phyloP scores from a whole-genome alignment of 2,329 filamentous ascomycete genomes.

The Gnomoniopsis smithogilvyi region DNA sequence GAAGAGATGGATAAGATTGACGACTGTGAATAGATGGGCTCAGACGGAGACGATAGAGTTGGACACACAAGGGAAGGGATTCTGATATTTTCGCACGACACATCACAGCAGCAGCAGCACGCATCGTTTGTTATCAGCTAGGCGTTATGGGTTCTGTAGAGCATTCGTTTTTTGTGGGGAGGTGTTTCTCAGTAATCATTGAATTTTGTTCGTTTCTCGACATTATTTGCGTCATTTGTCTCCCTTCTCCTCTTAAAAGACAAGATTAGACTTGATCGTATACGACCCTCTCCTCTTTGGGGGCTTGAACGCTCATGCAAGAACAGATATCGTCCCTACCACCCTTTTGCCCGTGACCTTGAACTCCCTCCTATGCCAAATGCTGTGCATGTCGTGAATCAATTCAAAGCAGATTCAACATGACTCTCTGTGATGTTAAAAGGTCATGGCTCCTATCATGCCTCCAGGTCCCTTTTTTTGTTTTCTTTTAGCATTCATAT shows the following conservation, averaged over 20 bases:
- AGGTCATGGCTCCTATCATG: background rate
- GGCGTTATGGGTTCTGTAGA: slow-evolving; percentile 15
- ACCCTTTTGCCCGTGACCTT: background rate
- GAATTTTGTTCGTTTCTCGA: background rate
- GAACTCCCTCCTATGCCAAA: slow-evolving; percentile 5
- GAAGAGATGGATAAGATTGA: background rate
- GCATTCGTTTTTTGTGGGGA: background rate
- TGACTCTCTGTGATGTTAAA: no score
- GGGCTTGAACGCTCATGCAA: background rate
- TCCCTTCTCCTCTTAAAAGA: background rate
- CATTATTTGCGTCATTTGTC: background rate
- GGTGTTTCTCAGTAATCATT: background rate
- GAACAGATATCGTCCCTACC: background rate
- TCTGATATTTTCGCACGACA: background rate
- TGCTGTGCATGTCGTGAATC: background rate
- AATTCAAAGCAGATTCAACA: background rate
- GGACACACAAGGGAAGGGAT: background rate
- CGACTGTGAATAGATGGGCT: no score
- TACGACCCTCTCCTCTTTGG: background rate
- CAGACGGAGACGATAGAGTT: background rate
- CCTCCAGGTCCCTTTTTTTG: background rate
- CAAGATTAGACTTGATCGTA: background rate
- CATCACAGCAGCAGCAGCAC: background rate
- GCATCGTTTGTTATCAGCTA: slow-evolving; percentile 11
- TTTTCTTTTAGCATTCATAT: no score